Base-by-base conservation (phyloP, 768 basidiomycete species). In the Kwoniella heveanensis region DNA sequence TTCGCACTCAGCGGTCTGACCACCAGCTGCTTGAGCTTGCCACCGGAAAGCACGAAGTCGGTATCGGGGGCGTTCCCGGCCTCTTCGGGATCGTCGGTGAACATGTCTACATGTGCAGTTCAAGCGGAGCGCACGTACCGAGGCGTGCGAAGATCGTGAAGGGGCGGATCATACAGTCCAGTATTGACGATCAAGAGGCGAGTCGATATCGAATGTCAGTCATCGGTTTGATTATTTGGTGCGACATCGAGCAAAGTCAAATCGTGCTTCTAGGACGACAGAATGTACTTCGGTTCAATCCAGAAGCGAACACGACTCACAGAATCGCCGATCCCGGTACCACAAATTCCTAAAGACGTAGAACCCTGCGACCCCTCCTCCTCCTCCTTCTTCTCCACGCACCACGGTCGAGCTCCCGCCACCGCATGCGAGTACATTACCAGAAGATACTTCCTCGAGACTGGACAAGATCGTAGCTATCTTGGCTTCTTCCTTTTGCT, bases 331-430 rank as follows among this genome's bases (percentile, higher is more conserved):
- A 30, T 37, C 46, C 13, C 48, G 36, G 36, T 54, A 62, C 60
- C 60, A 62, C 25, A 62, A 9, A 13, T 55, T 62, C 39, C 47
- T 52, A 29, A 62, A 54, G 3, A 49, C 47, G 17, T 62, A 32
- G 22, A 54, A 62, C 10, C 60, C 60, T 7, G 47, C 46, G 2
- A 60, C 36, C 2, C 21, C 22, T 39, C 39, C 59, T 53, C 36
- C 50, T 24, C 48, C 58, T n/a, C n/a, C n/a, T n/a, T 60, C 48
- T 39, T 27, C 24, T 52, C 7, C 6, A 2, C 27, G 50, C 10
- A 29, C 17, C 32, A 21, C 15, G 19, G 12, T 17, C 32, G 52
- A 53, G 13, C n/a, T 17, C 19, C 27, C n/a, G 27, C 32, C 52
- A 30, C 32, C 32, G 13, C 32, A 32, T 44, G 10, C 39, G 39